Evolutionary conservation across 139 green algal genomes (phyloP).

Genomic region (Choricystis sp.): DNA sequence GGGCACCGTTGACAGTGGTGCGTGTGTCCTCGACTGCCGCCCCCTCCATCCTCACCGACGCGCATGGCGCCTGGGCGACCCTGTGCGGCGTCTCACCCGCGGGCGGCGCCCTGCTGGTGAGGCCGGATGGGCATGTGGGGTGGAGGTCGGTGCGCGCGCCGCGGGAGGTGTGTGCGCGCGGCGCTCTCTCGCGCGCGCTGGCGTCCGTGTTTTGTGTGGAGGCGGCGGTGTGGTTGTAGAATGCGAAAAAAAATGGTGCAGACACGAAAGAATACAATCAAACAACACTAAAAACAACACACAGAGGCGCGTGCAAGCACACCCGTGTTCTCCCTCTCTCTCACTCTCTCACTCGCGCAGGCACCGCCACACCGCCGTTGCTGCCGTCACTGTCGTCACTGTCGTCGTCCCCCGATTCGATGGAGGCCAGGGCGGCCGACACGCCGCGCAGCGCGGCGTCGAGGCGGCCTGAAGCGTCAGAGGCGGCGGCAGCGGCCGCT

Average conservation of each 20-base stretch:
- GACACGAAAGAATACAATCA: background rate
- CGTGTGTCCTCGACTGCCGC: too few relatives aligned
- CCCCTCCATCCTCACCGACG: slow-evolving; percentile 9
- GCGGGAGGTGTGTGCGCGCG: background rate
- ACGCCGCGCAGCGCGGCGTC: background rate
- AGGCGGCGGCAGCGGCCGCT: background rate
- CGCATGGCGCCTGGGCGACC: slow-evolving; percentile 4
- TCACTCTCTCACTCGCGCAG: too few relatives aligned
- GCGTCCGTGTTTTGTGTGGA: too few relatives aligned
- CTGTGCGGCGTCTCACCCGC: background rate
- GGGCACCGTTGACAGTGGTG: too few relatives aligned
- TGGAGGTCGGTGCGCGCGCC: slow-evolving; percentile 19
- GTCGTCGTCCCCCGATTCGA: too few relatives aligned
- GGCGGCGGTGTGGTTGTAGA: background rate
- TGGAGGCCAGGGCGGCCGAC: too few relatives aligned
- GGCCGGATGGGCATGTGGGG: slow-evolving; percentile 65
- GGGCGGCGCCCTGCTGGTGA: slow-evolving; percentile 43
- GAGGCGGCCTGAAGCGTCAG: background rate
- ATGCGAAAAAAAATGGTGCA: background rate
- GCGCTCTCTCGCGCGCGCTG: too few relatives aligned
- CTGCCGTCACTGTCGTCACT: too few relatives aligned
- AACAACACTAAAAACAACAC: background rate
- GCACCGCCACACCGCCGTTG: too few relatives aligned
- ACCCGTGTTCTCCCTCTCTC: too few relatives aligned
- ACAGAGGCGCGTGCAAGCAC: too few relatives aligned